Evolutionary conservation across 208 protist genomes (phyloP), one percentile per base, ranked within the genome.

Genomic region (Endotrypanum monterogeii): DNA sequence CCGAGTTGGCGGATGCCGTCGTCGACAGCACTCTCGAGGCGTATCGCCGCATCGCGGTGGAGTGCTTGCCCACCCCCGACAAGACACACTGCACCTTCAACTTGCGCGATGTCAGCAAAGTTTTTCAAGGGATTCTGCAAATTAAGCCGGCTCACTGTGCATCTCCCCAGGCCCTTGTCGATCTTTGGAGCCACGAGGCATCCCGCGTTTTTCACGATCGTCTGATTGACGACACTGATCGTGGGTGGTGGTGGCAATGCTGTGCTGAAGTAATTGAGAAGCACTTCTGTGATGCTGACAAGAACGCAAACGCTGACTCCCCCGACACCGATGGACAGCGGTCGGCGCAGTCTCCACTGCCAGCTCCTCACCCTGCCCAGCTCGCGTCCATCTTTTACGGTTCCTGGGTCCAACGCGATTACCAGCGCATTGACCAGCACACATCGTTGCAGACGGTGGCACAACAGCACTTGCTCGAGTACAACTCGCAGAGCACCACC

Each of bases 81-180:
- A 99, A 99, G 83, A 96, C 93, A 14, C 99, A 99, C 85, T 99
- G 99, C 88, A 99, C 97, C 23, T 99, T 99, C 92, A 99, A 99
- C 86, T 73, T 99, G 75, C 93, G 99, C 55, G 99, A 99, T 76
- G 86, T 99, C 35, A 93, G 92, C 70, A 99, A 98, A 67, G 97
- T 99, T 67, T 85, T 99, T 46, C 98, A 99, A 77, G 98, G 96
- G 52, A 88, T 99, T 37, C 85, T 98, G 82, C 95, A 96, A 78
- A 83, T 96, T 18, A 87, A 90, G 50, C 84, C 94, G 0, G 74
- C 83, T 11, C 79, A 90, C 70, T 88, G 98, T 48, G 39, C 71
- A 20, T 85, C 86, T 11, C 63, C 73, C 8, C 46, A 74, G 44
- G 71, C 75, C 35, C 48, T 99, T n/a, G 73, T 98, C 54, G 68